Percentiles rank a stretch among this genome's conserved stretches.
These are phyloP conservation scores for Cokeromyces recurvatus DNA, from an alignment of 371 early-diverging fungal genomes.

Conservation along the genomic window DNA sequence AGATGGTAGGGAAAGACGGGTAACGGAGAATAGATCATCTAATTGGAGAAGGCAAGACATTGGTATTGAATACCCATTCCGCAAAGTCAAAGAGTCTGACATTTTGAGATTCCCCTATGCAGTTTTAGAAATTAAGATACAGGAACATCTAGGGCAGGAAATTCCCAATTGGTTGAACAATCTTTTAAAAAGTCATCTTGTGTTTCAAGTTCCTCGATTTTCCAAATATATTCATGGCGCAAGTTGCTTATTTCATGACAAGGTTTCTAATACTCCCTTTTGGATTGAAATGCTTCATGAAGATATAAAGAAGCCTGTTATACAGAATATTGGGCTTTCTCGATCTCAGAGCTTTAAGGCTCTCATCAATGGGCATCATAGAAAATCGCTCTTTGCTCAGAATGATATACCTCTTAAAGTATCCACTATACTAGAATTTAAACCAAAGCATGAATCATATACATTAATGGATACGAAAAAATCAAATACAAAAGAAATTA, in stretches of 20 bases:
- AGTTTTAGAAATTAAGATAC: constrained; percentile 96
- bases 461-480: too few species aligned
- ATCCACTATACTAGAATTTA: not conserved
- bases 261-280: constrained; percentile 88
- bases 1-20: constrained; percentile 33
- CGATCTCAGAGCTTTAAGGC: constrained; percentile 44
- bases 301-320: constrained; percentile 77
- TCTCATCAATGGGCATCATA: constrained; percentile 36
- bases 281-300: constrained; percentile 93
- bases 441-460: too few species aligned
- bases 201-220: constrained; percentile 97
- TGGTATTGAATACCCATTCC: constrained; percentile 90
- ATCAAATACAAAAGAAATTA: too few species aligned
- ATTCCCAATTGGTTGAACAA: constrained; percentile 92
- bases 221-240: constrained; percentile 98
- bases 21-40: constrained; percentile 39
- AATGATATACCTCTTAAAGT: constrained; percentile 3
- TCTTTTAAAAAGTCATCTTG: constrained; percentile 81
- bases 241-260: constrained; percentile 71
- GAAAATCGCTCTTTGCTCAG: constrained; percentile 13
- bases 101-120: constrained; percentile 95
- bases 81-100: constrained; percentile 73
- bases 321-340: constrained; percentile 42
- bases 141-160: constrained; percentile 84
- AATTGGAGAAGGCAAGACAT: constrained; percentile 93